Evolutionary conservation across 805 yeast species (phyloP).

Genomic region (Yarrowia deformans): DNA sequence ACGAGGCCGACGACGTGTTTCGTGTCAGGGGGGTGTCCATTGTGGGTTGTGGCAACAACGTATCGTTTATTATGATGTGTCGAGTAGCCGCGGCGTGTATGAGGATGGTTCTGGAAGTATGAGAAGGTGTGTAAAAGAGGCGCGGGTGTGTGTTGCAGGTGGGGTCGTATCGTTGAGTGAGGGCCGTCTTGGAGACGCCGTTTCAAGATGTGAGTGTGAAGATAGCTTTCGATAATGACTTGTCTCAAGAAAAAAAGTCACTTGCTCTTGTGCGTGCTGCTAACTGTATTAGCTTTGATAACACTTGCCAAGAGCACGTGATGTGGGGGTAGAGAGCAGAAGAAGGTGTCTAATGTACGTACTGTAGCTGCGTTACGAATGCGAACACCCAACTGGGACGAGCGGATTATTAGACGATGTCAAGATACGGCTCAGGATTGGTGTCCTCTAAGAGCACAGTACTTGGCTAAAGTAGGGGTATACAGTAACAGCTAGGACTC

Average conservation of each 20-base stretch:
- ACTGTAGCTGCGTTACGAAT: slow-evolving; percentile 5
- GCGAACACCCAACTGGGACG: background rate
- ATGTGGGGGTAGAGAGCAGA: slow-evolving; percentile 3
- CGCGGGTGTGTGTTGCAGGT: background rate
- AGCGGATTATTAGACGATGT: background rate
- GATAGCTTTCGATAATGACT: background rate
- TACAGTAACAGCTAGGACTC: background rate
- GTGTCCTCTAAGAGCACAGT: no score
- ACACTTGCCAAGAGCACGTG: slow-evolving; percentile 31
- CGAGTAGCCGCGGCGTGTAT: background rate
- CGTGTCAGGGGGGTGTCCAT: slow-evolving; percentile 33
- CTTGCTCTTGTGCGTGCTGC: slow-evolving; percentile 25
- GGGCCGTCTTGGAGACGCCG: background rate
- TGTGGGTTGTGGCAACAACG: slow-evolving; percentile 18
- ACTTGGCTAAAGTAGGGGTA: no score
- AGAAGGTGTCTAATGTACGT: background rate
- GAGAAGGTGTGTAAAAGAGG: background rate
- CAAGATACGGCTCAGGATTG: no score
- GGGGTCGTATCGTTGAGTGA: background rate
- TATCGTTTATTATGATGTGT: background rate
- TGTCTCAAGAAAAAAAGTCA: slow-evolving; percentile 8
- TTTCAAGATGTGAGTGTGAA: background rate
- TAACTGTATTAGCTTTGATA: slow-evolving; percentile 8
- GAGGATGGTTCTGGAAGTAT: no score
- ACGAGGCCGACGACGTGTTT: slow-evolving; percentile 33